phyloP scores from a whole-genome alignment of 129 eudicot species.

The Tanacetum coccineum region DNA sequence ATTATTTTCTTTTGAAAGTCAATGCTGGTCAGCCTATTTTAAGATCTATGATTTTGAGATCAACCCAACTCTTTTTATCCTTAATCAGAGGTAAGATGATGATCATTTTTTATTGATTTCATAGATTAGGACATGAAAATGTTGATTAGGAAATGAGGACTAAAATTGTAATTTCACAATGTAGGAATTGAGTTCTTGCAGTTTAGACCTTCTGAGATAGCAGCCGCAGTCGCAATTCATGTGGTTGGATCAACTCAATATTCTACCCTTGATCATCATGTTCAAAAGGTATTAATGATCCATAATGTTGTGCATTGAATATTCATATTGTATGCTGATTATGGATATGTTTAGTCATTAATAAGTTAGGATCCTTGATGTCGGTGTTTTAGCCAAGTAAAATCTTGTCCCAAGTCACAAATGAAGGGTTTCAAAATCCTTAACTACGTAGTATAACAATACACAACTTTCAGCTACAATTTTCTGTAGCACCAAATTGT shows the following conservation, averaged over 20 bases:
- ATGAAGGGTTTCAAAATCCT: too few relatives aligned
- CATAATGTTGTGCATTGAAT: slow-evolving; percentile 1
- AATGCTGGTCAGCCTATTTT: slow-evolving; percentile 43
- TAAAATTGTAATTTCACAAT: slow-evolving; percentile 24
- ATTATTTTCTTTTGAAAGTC: slow-evolving; percentile 48
- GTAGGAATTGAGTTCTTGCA: slow-evolving; percentile 67
- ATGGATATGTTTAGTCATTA: background rate
- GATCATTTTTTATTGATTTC: background rate
- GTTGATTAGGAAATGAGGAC: slow-evolving; percentile 6
- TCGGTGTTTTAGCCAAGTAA: too few relatives aligned
- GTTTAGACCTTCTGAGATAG: slow-evolving; percentile 73
- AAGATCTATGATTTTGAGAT: slow-evolving; percentile 35
- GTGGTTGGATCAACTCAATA: slow-evolving; percentile 45
- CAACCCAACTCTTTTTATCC: slow-evolving; percentile 58
- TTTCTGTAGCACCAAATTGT: too few relatives aligned
- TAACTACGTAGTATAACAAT: too few relatives aligned
- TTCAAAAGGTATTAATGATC: slow-evolving; percentile 39
- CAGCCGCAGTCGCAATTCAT: slow-evolving; percentile 71
- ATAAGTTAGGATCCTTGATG: too few relatives aligned
- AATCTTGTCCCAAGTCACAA: too few relatives aligned
- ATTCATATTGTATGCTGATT: background rate
- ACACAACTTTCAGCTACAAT: too few relatives aligned
- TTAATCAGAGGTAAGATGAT: slow-evolving; percentile 42
- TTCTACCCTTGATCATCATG: slow-evolving; percentile 37
- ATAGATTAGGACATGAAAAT: background rate